Evolutionary conservation across 2,329 filamentous ascomycete genomes (phyloP), one percentile per base, ranked within the genome.

Genomic region (Trichoderma sp.): DNA sequence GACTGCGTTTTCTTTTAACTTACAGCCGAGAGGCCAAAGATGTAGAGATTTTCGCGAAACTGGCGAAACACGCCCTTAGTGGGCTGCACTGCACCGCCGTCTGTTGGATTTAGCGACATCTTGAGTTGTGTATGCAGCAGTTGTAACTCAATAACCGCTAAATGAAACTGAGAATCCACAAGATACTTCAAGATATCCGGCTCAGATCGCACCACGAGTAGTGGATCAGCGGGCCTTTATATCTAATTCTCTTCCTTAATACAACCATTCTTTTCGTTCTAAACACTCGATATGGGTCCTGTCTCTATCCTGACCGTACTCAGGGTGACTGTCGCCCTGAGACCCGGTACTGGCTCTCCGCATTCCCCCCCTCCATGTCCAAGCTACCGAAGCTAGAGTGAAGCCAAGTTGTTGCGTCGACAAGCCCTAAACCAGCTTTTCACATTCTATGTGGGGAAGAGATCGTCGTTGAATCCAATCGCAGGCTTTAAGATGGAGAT

Each of bases 1-100:
- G 17, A 15, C 2, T 4, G 12, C 6, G 19, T 4, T 27, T 32
- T 22, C 10, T 9, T 15, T 39, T 4, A 32, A 70, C 76, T 67
- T 71, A 82, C 81, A 57, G 78, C 75, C 12, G 81, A 81, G 13
- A 83, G 78, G 4, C 81, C 81, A 52, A 82, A 78, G 10, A 83
- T 73, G 69, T 80, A 82, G 0, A 81, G 81, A 70, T 83, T 83
- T 70, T 81, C 74, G 10, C 71, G 70, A 45, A 77, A 67, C 17
- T 72, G 72, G n/a, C 68, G 70, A 70, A 70, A 74, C 29, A 76
- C 71, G 53, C 74, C 68, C 67, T 74, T 73, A n/a, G n/a, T 59
- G n/a, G 64, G 64, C 42, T 70, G 70, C 53, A 34, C 17, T 13
- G 19, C 39, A 52, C 7, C 52, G 25, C 48, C 65, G 5, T 54